Conservation (phyloP, 169 alveolate species). For the Ichthyophthirius multifiliis region DNA sequence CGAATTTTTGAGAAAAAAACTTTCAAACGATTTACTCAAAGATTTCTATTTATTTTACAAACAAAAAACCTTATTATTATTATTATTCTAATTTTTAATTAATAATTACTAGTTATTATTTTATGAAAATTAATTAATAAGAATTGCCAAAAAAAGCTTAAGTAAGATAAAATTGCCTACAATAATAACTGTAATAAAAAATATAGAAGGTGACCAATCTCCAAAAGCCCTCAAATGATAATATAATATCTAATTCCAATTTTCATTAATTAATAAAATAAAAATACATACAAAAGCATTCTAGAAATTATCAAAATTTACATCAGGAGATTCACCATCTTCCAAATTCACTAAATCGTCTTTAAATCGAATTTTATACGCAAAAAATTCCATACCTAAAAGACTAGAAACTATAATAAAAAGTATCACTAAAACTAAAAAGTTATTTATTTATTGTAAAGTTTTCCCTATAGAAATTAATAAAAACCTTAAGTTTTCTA, state of each 20-base stretch:
- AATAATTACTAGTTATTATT: too few species aligned
- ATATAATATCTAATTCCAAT: background rate
- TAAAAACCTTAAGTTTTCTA: conserved; percentile 36
- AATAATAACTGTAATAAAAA: too few species aligned
- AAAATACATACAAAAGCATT: background rate
- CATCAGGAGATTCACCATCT: background rate
- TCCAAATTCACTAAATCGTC: background rate
- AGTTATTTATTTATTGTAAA: conserved; percentile 31
- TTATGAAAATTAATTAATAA: too few species aligned
- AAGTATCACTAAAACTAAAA: conserved; percentile 32
- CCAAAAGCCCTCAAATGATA: background rate
- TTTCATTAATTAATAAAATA: background rate
- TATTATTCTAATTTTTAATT: too few species aligned
- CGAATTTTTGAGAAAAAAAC: too few species aligned
- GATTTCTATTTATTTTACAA: too few species aligned
- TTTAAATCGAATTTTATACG: background rate
- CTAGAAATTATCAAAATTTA: background rate
- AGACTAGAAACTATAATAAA: conserved; percentile 25
- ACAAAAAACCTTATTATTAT: too few species aligned
- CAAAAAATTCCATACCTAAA: conserved; percentile 53
- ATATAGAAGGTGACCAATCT: background rate
- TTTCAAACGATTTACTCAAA: too few species aligned
- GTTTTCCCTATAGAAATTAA: conserved; percentile 21
- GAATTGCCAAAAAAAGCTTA: background rate
- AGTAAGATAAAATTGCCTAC: background rate